Base-by-base conservation (phyloP, 805 yeast genomes). In the Yarrowia hollandica region DNA sequence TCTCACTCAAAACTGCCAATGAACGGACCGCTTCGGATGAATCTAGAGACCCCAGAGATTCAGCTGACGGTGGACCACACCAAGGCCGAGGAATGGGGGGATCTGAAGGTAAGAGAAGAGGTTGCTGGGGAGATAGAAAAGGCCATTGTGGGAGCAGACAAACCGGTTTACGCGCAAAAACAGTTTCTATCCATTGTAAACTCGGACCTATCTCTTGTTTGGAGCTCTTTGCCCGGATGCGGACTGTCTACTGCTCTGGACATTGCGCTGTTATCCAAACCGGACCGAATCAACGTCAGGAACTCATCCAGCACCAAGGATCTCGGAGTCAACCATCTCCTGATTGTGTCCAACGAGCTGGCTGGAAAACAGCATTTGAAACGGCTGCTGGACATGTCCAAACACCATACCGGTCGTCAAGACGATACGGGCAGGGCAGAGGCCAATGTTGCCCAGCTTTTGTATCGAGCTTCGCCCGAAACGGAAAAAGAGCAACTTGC, bases 201-300 rank as follows among this genome's bases (percentile, higher is more conserved):
- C 33, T 52, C 58, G 11, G 26, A 52, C 23, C 25, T 52, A 3
- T 52, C 58, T 6, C 26, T 52, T 6, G 21, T 52, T 9, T 52
- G 58, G 58, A 52, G n/a, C 19, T 52, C 58, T 5, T 15, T 52
- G 9, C 44, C 58, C 5, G 58, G 58, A 12, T 37, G 44, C 19
- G 58, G 58, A 23, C 25, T 52, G 9, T 35, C 44, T 8, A 52
- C 58, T 3, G 58, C 58, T 4, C 15, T 52, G 25, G 58, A 37
- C 19, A 26, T 52, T 14, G 42, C 44, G 16, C 26, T 37, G n/a
- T 26, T 52, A 2, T 35, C 58, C 0, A 35, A 37, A 18, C 34
- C 15, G 5, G 21, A 35, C 14, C 33, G 58, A 9, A 52, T 52
- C 26, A 37, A 52, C 19, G 42, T 35, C 7, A 12, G 16, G 1